Evolutionary conservation across 768 basidiomycete genomes (phyloP), one percentile per base, ranked within the genome.

Genomic region (Podaxis carcinomalis): DNA sequence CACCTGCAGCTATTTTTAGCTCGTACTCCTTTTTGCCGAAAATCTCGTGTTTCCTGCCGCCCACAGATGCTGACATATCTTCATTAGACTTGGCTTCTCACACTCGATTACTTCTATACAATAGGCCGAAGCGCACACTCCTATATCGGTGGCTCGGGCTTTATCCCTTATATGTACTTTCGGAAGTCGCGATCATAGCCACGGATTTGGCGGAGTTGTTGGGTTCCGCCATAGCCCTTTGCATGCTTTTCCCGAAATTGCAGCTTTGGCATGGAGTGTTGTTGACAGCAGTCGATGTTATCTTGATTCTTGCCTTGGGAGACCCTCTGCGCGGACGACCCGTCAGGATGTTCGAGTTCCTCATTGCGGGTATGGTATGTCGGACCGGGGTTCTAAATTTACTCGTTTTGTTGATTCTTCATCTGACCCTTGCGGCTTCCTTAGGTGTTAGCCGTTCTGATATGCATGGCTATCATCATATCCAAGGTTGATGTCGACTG

Each of bases 161-260:
- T 11, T 90, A 89, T 67, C 87, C 89, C 1, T 78, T 90, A 21
- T 90, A 89, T 63, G 61, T 73, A 35, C 69, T 89, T 19, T 72
- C 88, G 0, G 90, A 93, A 68, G 70, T 89, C 5, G 89, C 88
- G 56, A 87, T 93, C 67, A 81, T 91, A 23, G 82, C 85, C 10
- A 92, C 90, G 4, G 91, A 92, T 69, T 77, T 94, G 37, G 89
- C 91, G 7, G 92, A 95, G 70, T 77, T 95, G 14, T 74, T 95
- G 21, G 87, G 93, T 4, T 89, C 86, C 46, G 92, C 92, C 13
- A 92, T 93, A 55, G 92, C 88, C 0, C 76, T 94, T 49, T 84
- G 85, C 68, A 78, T 94, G 74, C 77, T 92, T 40, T 88, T 91
- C 68, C 90, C 89, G 0, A 70, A 69, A 25, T 77, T 92, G 5